Percentiles rank a stretch among this genome's conserved stretches.
phyloP scores from a whole-genome alignment of 31 red algal species.

The Odonthalia washingtoniensis region DNA sequence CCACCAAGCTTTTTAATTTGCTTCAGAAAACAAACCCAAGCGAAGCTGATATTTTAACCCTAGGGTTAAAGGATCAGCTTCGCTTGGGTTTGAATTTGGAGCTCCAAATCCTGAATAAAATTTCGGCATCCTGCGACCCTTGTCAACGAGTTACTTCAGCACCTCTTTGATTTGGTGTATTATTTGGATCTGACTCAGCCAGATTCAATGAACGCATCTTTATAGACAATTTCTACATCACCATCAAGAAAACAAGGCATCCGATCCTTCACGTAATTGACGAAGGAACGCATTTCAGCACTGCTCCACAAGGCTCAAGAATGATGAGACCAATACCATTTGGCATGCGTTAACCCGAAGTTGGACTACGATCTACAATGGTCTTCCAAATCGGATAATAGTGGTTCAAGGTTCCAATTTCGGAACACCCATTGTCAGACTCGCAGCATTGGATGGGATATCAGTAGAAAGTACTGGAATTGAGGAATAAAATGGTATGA shows the following conservation, averaged over 20 bases:
- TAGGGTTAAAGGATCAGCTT: no score
- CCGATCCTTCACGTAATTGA: no score
- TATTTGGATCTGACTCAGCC: slow-evolving; percentile 18
- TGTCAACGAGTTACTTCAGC: slow-evolving; percentile 19
- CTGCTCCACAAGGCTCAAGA: background rate
- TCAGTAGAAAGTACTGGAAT: slow-evolving; percentile 9
- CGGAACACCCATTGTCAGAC: background rate
- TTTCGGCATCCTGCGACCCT: slow-evolving; percentile 18
- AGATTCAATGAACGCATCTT: slow-evolving; percentile 34
- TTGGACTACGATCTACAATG: slow-evolving; percentile 13
- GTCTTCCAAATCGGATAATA: slow-evolving; percentile 49
- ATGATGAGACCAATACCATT: slow-evolving; percentile 6
- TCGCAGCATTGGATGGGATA: slow-evolving; percentile 1
- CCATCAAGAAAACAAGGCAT: no score
- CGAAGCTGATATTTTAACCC: background rate
- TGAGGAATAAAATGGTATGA: no score
- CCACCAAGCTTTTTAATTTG: slow-evolving; percentile 17
- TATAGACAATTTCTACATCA: no score
- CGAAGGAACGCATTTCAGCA: no score
- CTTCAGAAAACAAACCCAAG: background rate
- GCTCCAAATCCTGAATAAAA: background rate
- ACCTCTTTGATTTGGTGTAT: slow-evolving; percentile 28
- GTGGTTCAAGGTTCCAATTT: slow-evolving; percentile 42
- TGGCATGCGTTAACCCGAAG: background rate
- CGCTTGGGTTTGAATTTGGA: no score